These are phyloP conservation scores for Aspergillus oerlinghausenensis DNA, from an alignment of 2,329 filamentous ascomycete genomes.

Conservation along the genomic window DNA sequence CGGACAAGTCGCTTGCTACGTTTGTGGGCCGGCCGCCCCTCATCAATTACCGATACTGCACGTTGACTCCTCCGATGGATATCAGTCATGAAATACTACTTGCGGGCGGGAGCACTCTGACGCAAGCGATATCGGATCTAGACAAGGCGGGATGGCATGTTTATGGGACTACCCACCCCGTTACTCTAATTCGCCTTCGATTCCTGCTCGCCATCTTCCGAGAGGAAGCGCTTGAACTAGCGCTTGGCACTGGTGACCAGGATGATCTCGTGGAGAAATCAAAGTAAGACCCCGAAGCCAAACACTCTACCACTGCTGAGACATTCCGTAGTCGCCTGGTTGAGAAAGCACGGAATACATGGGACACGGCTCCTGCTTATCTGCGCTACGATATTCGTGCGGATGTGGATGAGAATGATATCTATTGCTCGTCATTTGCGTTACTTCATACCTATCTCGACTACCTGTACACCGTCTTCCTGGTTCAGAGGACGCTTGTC, in stretches of 20 bases:
- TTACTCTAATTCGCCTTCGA: constrained; percentile 21
- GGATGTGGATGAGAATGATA: constrained; percentile 6
- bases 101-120: constrained; percentile 21
- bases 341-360: constrained; percentile 20
- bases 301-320: background rate
- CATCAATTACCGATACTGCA: constrained; percentile 42
- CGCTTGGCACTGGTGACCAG: constrained; percentile 22
- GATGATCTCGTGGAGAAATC: constrained; percentile 22
- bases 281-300: constrained; percentile 14
- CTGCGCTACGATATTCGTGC: constrained; percentile 22
- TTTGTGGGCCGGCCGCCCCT: constrained; percentile 49
- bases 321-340: constrained; percentile 19
- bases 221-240: constrained; percentile 30
- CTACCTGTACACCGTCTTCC: constrained; percentile 32
- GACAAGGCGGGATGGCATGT: constrained; percentile 27
- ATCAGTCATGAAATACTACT: constrained; percentile 26
- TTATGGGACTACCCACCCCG: constrained; percentile 13
- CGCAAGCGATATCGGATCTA: constrained; percentile 22
- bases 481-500: constrained; percentile 30
- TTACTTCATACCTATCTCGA: constrained; percentile 29
- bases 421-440: constrained; percentile 15
- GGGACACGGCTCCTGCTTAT: constrained; percentile 21
- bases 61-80: constrained; percentile 34
- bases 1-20: constrained; percentile 46
- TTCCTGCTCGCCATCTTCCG: constrained; percentile 24